Conservation (phyloP, 805 yeast species). For the Saccharomycopsis sp. region DNA sequence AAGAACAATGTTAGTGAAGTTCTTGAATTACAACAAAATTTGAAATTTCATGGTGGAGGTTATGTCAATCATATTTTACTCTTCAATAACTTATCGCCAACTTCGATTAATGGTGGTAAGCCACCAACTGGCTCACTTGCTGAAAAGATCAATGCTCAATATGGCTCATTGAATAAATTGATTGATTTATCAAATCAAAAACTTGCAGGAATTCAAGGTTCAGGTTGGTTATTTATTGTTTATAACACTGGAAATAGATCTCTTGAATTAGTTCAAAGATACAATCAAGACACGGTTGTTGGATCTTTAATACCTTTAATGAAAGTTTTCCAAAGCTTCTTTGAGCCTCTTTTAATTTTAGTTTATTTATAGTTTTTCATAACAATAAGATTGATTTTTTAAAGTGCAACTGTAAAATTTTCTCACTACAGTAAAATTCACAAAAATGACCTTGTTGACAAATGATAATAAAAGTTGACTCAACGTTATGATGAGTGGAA, state of each 20-base stretch:
- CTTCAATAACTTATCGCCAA: slow-evolving; percentile 40
- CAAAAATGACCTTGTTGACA: no score
- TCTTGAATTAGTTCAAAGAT: slow-evolving; percentile 32
- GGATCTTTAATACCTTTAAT: slow-evolving; percentile 34
- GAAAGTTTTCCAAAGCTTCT: no score
- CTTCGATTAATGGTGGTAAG: slow-evolving; percentile 27
- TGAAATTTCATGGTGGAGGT: slow-evolving; percentile 43
- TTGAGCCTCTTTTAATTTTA: no score
- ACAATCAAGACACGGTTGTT: slow-evolving; percentile 38
- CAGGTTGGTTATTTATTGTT: slow-evolving; percentile 44
- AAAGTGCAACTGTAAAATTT: no score
- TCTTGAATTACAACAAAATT: slow-evolving; percentile 33
- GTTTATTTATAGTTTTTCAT: no score
- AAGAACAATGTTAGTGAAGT: slow-evolving; percentile 31
- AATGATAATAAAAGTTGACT: no score
- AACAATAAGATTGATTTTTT: no score
- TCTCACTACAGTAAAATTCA: no score
- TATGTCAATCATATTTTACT: slow-evolving; percentile 40
- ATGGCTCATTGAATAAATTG: slow-evolving; percentile 33
- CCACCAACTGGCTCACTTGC: slow-evolving; percentile 20
- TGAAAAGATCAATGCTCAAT: slow-evolving; percentile 30
- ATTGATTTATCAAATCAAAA: slow-evolving; percentile 24
- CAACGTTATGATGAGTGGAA: no score
- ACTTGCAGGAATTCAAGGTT: slow-evolving; percentile 40
- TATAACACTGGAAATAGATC: slow-evolving; percentile 32